Base-by-base conservation (phyloP, 495 filamentous ascomycete genomes). In the Xylaria castorea region DNA sequence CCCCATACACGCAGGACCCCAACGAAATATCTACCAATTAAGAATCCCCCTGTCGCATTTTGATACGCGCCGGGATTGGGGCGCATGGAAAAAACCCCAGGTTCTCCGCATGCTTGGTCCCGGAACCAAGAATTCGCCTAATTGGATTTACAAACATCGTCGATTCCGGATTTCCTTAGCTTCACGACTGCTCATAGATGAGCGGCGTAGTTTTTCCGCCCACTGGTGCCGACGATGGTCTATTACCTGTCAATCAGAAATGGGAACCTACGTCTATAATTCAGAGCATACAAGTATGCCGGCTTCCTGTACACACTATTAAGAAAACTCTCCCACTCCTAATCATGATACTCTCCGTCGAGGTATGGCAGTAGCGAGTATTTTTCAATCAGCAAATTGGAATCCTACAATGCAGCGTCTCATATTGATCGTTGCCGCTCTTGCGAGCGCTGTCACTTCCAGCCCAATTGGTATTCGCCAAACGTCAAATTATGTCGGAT, bases 81-180 rank as follows among this genome's bases (percentile, higher is more conserved):
- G 73, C 75, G 75, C 71, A 48, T 77, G 58, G 73, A 42, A 50
- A n/a, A 6, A 77, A 73, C 22, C 86, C 74, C 36, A 86, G 66
- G 40, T 77, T 77, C 73, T 77, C 75, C 73, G 73, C 75, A 77
- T 66, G 25, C 20, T 42, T 30, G n/a, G 42, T 55, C 60, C 46
- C 55, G 66, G 53, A 38, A 71, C 67, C 46, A 68, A 70, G 73
- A 62, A 73, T 55, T 34, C 42, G 57, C 48, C 55, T 22, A 62
- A 58, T 68, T 46, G 61, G 65, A 66, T 58, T 30, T 55, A 38
- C 57, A 48, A 48, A 38, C 48, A 69, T 50, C 42, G 38, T 46
- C 30, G 22, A 3, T 3, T 61, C 58, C 58, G 34, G 20, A 22
- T 36, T 61, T 32, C n/a, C 34, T 61, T 61, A 38, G 58, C 58